Evolutionary conservation across 768 basidiomycete species (phyloP).

Genomic region (Tylopilus cervinicoccineus): DNA sequence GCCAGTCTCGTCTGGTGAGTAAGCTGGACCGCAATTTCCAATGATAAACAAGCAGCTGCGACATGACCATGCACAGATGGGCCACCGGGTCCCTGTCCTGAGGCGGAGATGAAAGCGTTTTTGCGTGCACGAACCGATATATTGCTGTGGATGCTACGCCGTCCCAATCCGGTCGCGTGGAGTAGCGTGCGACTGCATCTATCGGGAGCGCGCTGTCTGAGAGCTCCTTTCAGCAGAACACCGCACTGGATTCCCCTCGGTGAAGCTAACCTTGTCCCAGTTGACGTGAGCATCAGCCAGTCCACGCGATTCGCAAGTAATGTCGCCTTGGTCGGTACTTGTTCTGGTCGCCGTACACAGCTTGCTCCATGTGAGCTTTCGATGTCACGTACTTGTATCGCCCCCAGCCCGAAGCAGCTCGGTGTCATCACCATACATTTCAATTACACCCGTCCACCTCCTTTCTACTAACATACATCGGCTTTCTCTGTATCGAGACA

Average conservation of each 20-base stretch:
- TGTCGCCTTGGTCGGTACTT: slow-evolving; percentile 7
- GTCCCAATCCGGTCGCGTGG: slow-evolving; percentile 16
- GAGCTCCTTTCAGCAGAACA: slow-evolving; percentile 13
- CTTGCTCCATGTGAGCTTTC: too few relatives aligned
- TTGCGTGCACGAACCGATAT: slow-evolving; percentile 7
- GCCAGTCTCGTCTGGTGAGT: slow-evolving; percentile 7
- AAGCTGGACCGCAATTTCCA: slow-evolving; percentile 19
- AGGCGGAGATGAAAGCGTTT: slow-evolving; percentile 27
- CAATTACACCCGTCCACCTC: slow-evolving; percentile 10
- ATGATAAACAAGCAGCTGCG: slow-evolving; percentile 7
- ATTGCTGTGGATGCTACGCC: slow-evolving; percentile 18
- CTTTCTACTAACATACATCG: slow-evolving; percentile 9
- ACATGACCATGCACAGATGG: neutral
- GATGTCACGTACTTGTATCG: too few relatives aligned
- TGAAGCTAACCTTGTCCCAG: slow-evolving; percentile 33
- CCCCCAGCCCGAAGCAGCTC: neutral
- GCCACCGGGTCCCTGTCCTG: slow-evolving; percentile 15
- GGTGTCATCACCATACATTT: neutral
- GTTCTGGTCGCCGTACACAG: slow-evolving; percentile 20
- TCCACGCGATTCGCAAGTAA: slow-evolving; percentile 10
- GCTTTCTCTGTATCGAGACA: neutral
- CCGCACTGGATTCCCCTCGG: slow-evolving; percentile 17
- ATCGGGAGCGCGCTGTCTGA: slow-evolving; percentile 13
- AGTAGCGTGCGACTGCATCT: slow-evolving; percentile 12
- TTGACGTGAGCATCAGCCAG: slow-evolving; percentile 18